Conservation (phyloP, 2,329 filamentous ascomycete genomes). For the Chalaropsis thielavioides region DNA sequence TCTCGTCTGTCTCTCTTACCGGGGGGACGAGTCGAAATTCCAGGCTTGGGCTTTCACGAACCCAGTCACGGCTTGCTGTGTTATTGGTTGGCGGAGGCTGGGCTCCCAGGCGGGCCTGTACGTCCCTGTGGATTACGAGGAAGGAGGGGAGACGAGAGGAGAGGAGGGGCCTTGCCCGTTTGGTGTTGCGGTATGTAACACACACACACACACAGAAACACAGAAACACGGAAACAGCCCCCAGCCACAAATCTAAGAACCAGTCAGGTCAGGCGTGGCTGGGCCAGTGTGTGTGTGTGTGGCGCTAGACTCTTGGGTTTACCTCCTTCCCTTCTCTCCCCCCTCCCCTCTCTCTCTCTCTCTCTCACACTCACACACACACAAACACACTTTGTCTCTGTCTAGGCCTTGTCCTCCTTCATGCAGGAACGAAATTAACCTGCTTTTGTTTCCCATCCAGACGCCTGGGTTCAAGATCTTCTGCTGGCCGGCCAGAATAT, state of each 20-base stretch:
- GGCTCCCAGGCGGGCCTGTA: too few species aligned
- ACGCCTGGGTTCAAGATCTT: not conserved
- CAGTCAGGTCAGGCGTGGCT: not conserved
- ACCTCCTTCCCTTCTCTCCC: not conserved
- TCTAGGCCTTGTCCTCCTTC: not conserved
- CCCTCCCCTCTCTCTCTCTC: not conserved
- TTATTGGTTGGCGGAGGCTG: too few species aligned
- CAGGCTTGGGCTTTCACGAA: too few species aligned
- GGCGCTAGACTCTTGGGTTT: not conserved
- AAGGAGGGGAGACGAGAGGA: too few species aligned
- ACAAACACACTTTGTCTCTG: too few species aligned
- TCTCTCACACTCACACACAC: not conserved
- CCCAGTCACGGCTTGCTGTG: too few species aligned
- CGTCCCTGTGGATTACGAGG: too few species aligned
- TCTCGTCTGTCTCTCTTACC: not conserved
- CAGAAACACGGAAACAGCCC: not conserved
- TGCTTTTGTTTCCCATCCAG: not conserved
- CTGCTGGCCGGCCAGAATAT: not conserved
- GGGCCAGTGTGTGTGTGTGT: not conserved
- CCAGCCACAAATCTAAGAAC: too few species aligned
- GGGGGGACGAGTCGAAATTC: not conserved
- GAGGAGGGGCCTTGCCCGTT: too few species aligned
- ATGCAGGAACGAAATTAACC: constrained; percentile 5
- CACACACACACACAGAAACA: not conserved
- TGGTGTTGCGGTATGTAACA: not conserved